phyloP scores from a whole-genome alignment of 495 filamentous ascomycete species.

The Pyrenula massariospora region DNA sequence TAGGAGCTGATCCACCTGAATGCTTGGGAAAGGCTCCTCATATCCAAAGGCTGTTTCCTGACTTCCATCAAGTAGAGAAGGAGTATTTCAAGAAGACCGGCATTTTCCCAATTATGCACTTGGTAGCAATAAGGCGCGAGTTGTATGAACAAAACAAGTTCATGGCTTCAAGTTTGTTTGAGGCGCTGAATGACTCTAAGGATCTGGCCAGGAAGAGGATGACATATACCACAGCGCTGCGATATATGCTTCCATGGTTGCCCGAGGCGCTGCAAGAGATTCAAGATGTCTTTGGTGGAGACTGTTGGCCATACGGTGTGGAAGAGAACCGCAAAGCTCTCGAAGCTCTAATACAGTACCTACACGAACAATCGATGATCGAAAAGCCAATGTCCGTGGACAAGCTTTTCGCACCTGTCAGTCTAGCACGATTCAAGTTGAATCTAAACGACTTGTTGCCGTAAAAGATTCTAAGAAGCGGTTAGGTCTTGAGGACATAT shows the following conservation, averaged over 20 bases:
- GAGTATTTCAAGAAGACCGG: slow-evolving; percentile 21
- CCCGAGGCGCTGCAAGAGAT: slow-evolving; percentile 21
- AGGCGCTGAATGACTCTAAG: slow-evolving; percentile 22
- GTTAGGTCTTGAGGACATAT: too few relatives aligned
- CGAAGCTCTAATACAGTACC: slow-evolving; percentile 15
- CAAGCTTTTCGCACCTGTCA: slow-evolving; percentile 17
- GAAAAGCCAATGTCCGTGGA: slow-evolving; percentile 10
- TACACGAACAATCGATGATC: slow-evolving; percentile 23
- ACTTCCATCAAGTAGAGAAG: slow-evolving; percentile 24
- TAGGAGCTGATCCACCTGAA: slow-evolving; percentile 22
- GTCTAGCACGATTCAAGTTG: background rate
- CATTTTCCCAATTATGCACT: slow-evolving; percentile 33
- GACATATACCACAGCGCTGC: slow-evolving; percentile 9
- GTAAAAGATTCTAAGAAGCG: too few relatives aligned
- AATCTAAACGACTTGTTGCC: background rate
- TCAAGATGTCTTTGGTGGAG: slow-evolving; percentile 16
- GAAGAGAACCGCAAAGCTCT: slow-evolving; percentile 21
- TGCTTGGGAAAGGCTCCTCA: slow-evolving; percentile 18
- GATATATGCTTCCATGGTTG: slow-evolving; percentile 29
- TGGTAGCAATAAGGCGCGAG: slow-evolving; percentile 18
- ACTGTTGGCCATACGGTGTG: slow-evolving; percentile 22
- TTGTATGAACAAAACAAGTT: slow-evolving; percentile 18
- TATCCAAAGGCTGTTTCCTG: slow-evolving; percentile 21
- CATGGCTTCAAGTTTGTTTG: slow-evolving; percentile 16
- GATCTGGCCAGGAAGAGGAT: slow-evolving; percentile 16